These are phyloP conservation scores for Pythium rishiriense DNA, from an alignment of 352 stramenopile species.

Conservation along the genomic window DNA sequence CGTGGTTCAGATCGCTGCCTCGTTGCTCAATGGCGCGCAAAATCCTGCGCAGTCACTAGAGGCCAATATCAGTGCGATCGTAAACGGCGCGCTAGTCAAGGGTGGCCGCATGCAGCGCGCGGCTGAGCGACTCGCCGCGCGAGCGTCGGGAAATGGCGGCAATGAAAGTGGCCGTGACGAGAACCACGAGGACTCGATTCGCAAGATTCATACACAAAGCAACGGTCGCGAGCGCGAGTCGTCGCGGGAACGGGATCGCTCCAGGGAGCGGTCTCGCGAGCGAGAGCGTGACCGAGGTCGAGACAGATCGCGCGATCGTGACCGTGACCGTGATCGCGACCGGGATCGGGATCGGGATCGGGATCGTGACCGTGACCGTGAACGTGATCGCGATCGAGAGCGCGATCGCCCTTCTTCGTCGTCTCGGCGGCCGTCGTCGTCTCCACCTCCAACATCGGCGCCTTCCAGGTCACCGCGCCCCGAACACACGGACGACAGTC, in stretches of 20 bases:
- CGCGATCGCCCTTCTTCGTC: background rate
- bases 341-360: conserved; percentile 15
- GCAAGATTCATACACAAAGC: conserved; percentile 32
- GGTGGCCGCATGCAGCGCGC: conserved; percentile 63
- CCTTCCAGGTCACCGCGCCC: conserved; percentile 8
- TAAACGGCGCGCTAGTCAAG: conserved; percentile 44
- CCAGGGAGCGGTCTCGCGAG: conserved; percentile 6
- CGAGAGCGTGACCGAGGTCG: conserved; percentile 11
- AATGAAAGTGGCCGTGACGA: conserved; percentile 9
- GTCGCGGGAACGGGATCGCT: conserved; percentile 10
- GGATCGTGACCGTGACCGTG: conserved; percentile 3
- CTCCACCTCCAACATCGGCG: conserved; percentile 16
- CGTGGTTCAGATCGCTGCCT: conserved; percentile 59
- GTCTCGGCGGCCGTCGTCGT: conserved; percentile 34
- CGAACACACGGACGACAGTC: conserved; percentile 51
- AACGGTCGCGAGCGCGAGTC: conserved; percentile 6
- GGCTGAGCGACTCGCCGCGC: conserved; percentile 55
- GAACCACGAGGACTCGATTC: conserved; percentile 43
- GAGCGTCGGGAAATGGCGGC: conserved; percentile 28
- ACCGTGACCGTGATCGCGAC: conserved; percentile 8
- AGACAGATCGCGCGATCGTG: conserved; percentile 8
- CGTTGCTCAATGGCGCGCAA: conserved; percentile 32
- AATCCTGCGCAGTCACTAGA: conserved; percentile 63
- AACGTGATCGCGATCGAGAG: conserved; percentile 6
- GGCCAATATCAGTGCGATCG: conserved; percentile 76